These are phyloP conservation scores for Polyplosphaeria fusca DNA, from an alignment of 495 filamentous ascomycete genomes.

Conservation along the genomic window DNA sequence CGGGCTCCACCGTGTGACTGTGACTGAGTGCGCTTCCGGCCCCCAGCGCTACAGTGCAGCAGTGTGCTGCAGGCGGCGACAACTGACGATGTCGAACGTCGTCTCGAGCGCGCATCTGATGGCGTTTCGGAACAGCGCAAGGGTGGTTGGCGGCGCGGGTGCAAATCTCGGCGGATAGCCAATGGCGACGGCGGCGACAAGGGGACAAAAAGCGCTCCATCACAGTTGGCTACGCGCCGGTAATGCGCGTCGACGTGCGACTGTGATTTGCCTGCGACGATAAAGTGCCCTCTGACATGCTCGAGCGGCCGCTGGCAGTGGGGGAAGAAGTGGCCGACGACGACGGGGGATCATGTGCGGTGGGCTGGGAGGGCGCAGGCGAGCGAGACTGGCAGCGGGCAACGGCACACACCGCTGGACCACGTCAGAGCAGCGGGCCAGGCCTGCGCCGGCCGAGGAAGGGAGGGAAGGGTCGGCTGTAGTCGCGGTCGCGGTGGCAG, in stretches of 20 bases:
- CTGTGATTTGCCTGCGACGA: constrained; percentile 19
- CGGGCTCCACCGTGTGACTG: constrained; percentile 9
- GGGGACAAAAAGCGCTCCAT: background rate
- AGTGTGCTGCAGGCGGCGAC: background rate
- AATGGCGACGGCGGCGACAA: constrained; percentile 14
- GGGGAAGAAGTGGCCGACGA: background rate
- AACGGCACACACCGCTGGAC: constrained; percentile 1
- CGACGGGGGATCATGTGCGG: background rate
- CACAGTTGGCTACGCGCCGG: constrained; percentile 23
- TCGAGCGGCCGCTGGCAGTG: background rate
- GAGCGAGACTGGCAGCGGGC: background rate
- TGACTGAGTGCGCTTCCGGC: constrained; percentile 3
- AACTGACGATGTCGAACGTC: background rate
- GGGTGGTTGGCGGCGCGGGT: background rate
- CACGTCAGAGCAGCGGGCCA: background rate
- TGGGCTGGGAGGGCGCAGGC: constrained; percentile 2
- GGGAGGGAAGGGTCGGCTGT: too few species aligned
- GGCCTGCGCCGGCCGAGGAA: background rate
- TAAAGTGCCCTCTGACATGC: background rate
- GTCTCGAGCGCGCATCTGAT: constrained; percentile 1
- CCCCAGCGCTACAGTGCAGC: background rate
- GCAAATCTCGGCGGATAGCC: background rate
- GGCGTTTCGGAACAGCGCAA: background rate
- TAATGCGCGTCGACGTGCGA: constrained; percentile 2
- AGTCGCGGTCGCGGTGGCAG: too few species aligned